Conservation (phyloP, 225 moss, liverwort and hornwort genomes). For the Sphagnum contortum region DNA sequence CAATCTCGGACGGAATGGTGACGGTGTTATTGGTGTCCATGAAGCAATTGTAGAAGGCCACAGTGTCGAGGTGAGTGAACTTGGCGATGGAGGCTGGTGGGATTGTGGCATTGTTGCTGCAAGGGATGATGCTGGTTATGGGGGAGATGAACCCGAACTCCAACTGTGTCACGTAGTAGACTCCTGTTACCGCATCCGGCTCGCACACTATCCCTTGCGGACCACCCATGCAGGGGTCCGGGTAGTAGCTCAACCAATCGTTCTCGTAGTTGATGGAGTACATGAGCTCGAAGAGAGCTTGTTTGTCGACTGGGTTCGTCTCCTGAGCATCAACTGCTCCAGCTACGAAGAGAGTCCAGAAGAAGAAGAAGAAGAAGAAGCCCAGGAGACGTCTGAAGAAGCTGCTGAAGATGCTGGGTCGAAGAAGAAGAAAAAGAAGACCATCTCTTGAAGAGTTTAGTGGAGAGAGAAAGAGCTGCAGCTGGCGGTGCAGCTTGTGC, state of each 20-base stretch:
- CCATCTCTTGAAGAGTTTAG: too few species aligned
- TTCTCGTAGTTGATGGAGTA: slow-evolving; percentile 17
- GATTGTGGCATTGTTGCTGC: slow-evolving; percentile 20
- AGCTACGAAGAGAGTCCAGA: too few species aligned
- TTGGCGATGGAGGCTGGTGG: slow-evolving; percentile 15
- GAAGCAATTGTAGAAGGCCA: slow-evolving; percentile 31
- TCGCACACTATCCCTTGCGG: slow-evolving; percentile 36
- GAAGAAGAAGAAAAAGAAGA: too few species aligned
- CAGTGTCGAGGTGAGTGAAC: slow-evolving; percentile 16
- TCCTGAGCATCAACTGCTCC: slow-evolving; percentile 3
- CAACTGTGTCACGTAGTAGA: slow-evolving; percentile 25
- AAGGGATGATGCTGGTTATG: slow-evolving; percentile 26
- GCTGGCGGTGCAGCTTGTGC: too few species aligned
- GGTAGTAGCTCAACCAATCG: slow-evolving; percentile 20
- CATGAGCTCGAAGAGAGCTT: slow-evolving; percentile 30
- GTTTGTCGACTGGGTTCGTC: slow-evolving; percentile 19
- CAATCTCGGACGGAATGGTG: slow-evolving; percentile 4
- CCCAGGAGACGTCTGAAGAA: too few species aligned
- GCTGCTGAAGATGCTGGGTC: too few species aligned
- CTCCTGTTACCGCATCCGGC: slow-evolving; percentile 14
- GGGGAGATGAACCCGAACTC: slow-evolving; percentile 36
- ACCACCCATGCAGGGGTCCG: slow-evolving; percentile 29
- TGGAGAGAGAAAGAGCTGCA: too few species aligned
- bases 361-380: too few species aligned
- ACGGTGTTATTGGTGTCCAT: neutral